Evolutionary conservation across 2,329 filamentous ascomycete genomes (phyloP), one percentile per base, ranked within the genome.

Genomic region (Juglanconis oblonga): DNA sequence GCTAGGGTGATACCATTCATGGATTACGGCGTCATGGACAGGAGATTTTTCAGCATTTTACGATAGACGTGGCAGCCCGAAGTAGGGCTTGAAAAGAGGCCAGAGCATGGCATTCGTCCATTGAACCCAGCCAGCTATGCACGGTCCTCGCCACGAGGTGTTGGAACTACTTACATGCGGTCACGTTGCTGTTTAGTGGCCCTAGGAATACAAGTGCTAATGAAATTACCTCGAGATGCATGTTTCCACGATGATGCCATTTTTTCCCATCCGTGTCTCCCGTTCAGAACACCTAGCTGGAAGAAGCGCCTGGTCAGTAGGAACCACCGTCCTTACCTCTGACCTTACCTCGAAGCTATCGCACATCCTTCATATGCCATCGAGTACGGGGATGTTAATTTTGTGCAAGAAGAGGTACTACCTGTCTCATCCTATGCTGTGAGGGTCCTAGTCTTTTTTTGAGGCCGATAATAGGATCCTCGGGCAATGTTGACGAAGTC

Each of bases 271-370:
- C 33, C 38, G 14, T 35, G 17, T 29, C 29, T 9, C 33, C 35
- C 14, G 10, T 47, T 33, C 45, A 50, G 24, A 44, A 52, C 42
- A 33, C 51, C 38, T 38, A 49, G 54, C 38, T 55, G 56, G 49
- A 50, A 56, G 44, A 63, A 51, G 45, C 29, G 57, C 62, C 42
- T 59, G 67, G 67, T 67, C 68, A 68, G 67, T 62, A 67, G 67
- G 66, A 65, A 62, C 63, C 48, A 57, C 51, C 62, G 61, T 61
- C 66, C 64, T 68, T 69, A 70, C 69, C 68, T 70, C 67, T 69
- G 67, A 68, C 67, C 67, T 69, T 70, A 69, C 68, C 68, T 64
- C 59, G 31, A 62, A 59, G 57, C 56, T 57, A 59, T 52, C 47
- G 59, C 52, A 55, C 38, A 33, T 58, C 33, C 33, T 29, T 42